Evolutionary conservation across 2,329 filamentous ascomycete genomes (phyloP).

Genomic region (Talaromyces amestolkiae): DNA sequence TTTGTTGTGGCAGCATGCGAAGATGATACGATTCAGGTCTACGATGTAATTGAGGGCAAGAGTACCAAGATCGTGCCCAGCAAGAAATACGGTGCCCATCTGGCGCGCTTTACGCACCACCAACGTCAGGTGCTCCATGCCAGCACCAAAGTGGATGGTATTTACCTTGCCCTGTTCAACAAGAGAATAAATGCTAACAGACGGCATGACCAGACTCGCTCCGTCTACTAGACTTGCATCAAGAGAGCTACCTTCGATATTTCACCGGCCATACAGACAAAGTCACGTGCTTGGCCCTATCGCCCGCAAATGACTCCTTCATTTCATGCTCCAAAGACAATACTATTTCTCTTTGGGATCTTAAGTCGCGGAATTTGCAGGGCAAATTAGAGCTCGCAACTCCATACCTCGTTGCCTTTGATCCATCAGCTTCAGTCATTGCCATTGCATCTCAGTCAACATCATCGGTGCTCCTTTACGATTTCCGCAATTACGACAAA

Average conservation of each 20-base stretch:
- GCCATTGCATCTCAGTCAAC: constrained; percentile 80
- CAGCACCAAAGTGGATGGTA: constrained; percentile 89
- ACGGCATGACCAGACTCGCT: constrained; percentile 57
- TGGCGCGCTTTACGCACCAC: constrained; percentile 92
- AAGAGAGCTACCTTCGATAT: constrained; percentile 95
- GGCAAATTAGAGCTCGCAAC: constrained; percentile 77
- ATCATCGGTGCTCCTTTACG: constrained; percentile 81
- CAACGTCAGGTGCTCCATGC: constrained; percentile 90
- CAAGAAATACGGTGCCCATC: constrained; percentile 94
- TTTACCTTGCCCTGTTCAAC: neutral
- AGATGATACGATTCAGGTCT: constrained; percentile 94
- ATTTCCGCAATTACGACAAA: constrained; percentile 90
- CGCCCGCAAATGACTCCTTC: constrained; percentile 85
- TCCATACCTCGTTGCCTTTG: constrained; percentile 82
- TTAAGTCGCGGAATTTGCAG: constrained; percentile 73
- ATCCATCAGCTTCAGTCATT: constrained; percentile 88
- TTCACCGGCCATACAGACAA: constrained; percentile 84
- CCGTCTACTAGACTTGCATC: constrained; percentile 82
- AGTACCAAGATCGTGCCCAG: constrained; percentile 85
- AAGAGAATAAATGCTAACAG: neutral
- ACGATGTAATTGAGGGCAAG: constrained; percentile 86
- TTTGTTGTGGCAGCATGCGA: constrained; percentile 86
- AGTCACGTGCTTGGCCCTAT: constrained; percentile 80
- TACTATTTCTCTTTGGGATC: constrained; percentile 87
- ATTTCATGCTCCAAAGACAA: constrained; percentile 89